Evolutionary conservation across 441 rosid genomes (phyloP), one percentile per base, ranked within the genome.

Genomic region (Jatropha multifida): DNA sequence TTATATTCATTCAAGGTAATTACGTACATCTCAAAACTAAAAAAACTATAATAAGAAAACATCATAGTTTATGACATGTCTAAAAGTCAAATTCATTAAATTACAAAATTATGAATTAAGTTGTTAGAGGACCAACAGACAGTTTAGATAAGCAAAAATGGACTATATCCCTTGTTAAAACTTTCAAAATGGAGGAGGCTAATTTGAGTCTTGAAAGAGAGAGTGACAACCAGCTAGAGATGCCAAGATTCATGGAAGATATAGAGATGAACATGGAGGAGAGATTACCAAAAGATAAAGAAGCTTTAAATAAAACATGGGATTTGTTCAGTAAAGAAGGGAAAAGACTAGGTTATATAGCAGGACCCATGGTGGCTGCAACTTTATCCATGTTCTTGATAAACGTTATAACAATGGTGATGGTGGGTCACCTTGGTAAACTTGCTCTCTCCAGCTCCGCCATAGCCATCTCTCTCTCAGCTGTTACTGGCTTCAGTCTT

Each of bases 351-450:
- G 68, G 49, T 13, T 69, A 41, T 23, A 66, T 83, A 56, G 89
- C 83, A 51, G 85, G 67, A 12, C 87, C 89, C 0, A 80, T 86
- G 89, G 75, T 76, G 54, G 78, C 81, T 3, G 83, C 81, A 15
- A 69, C 7, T 4, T 55, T 81, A 15, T 81, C 86, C 5, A 49
- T 71, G 51, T 74, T 54, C 74, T 58, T 78, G 48, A 60, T 84
- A 41, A 78, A 84, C 41, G 79, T 86, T 11, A 7, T 84, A 20
- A 67, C 85, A 4, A 38, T 83, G 79, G 81, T 76, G 84, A 82
- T 86, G 86, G 86, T 75, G 5, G 89, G 85, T 68, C 89, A 84
- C 62, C 80, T 82, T 26, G 84, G 85, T 1, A 83, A 86, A 78
- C 80, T 86, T 6, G 71, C 82, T 14, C 87, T 84, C 44, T 84